Base-by-base conservation (phyloP, 257 asterid species). In the Ligustrum vulgare region DNA sequence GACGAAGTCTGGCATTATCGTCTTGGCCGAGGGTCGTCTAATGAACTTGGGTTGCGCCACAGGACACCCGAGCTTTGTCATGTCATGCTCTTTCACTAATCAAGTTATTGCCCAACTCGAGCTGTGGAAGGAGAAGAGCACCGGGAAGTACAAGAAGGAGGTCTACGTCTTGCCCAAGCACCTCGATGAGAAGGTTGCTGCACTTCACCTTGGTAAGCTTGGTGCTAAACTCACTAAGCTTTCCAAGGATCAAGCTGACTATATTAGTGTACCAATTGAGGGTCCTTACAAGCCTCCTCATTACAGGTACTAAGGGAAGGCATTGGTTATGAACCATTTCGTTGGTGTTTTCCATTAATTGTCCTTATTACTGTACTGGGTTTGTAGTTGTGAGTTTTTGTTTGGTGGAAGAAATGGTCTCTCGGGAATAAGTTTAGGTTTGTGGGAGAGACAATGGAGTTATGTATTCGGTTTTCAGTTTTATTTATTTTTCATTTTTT, bases 1-100 rank as follows among this genome's bases (percentile, higher is more conserved):
- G 1, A 85, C 89, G 1, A 82, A 82, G 0, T 0, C 87, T 0
- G 89, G 89, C 23, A 78, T 87, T 70, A 75, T 84, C 20, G 73
- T 87, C 0, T 37, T 87, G 84, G 91, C 89, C 15, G 89, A 87
- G 87, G 91, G 91, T 0, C 87, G 91, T 20, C 69, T 87, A 67
- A 84, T 84, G 91, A 87, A 84, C 89, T 72, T 87, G 79, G 91
- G 91, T 3, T 87, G 91, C 10, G 91, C 91, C 28, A 85, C 89
- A 0, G 91, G 91, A 0, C 91, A 87, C 74, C 91, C 91, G 2
- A 87, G 91, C 82, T 87, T 85, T 15, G 91, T 87, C 36, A 87
- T 87, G 91, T 87, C 91, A 1, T 85, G 89, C 80, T 85, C 88
- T 11, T 87, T 87, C 58, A 83, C 89, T 3, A 87, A 87, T 80